Evolutionary conservation across 495 filamentous ascomycete species (phyloP).

Genomic region (Neurospora sp.): DNA sequence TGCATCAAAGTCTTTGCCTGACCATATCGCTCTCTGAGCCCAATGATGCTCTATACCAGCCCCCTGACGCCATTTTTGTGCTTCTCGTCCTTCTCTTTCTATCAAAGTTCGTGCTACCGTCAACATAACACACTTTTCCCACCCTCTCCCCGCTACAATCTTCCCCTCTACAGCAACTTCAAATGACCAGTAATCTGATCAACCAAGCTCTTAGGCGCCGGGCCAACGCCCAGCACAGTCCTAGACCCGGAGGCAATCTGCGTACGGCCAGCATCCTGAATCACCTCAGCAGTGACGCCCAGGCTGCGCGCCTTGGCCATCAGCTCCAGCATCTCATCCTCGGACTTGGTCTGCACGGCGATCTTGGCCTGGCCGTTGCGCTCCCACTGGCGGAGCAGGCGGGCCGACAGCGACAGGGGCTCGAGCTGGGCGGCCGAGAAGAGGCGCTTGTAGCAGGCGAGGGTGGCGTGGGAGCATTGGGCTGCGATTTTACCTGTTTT

Average conservation of each 20-base stretch:
- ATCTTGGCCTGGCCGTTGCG: constrained; percentile 79
- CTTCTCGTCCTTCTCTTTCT: neutral
- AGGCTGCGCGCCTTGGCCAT: constrained; percentile 72
- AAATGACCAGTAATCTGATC: constrained; percentile 79
- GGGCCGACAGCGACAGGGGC: constrained; percentile 40
- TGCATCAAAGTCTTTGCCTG: neutral
- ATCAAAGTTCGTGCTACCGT: neutral
- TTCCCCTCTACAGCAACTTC: constrained; percentile 60
- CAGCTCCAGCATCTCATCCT: constrained; percentile 71
- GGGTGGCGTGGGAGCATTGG: constrained; percentile 89
- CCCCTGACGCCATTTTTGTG: neutral
- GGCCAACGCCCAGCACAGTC: constrained; percentile 82
- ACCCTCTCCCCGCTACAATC: neutral
- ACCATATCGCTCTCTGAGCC: neutral
- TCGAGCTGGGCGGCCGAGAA: constrained; percentile 38
- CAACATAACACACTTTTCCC: neutral
- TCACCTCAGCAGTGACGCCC: constrained; percentile 77
- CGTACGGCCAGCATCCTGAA: constrained; percentile 91
- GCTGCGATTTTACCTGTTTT: constrained; percentile 90
- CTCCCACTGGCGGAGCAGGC: constrained; percentile 81
- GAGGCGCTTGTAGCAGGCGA: constrained; percentile 89
- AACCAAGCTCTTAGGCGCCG: constrained; percentile 78
- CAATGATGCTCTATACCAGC: neutral
- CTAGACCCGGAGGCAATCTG: constrained; percentile 90
- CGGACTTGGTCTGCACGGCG: constrained; percentile 71